Conservation (phyloP, 768 basidiomycete genomes). For the Lactarius pseudohatsudake region DNA sequence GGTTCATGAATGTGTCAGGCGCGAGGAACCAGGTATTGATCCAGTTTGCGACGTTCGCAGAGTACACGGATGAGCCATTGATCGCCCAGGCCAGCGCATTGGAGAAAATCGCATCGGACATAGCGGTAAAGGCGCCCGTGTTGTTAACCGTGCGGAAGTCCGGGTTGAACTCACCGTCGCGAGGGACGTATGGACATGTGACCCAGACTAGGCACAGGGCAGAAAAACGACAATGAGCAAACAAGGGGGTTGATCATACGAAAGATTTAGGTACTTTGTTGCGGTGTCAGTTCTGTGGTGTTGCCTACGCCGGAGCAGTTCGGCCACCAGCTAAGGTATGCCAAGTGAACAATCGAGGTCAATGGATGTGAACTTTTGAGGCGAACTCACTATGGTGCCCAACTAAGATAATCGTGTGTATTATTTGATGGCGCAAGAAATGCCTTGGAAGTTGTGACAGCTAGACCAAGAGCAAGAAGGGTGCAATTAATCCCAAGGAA, state of each 20-base stretch:
- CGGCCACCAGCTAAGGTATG: slow-evolving; percentile 30
- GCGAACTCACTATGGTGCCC: slow-evolving; percentile 27
- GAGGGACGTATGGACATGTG: slow-evolving; percentile 34
- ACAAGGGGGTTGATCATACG: not conserved
- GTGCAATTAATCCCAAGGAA: not conserved
- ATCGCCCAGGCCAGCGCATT: slow-evolving; percentile 37
- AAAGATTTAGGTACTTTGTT: slow-evolving; percentile 30
- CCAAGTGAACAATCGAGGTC: not conserved
- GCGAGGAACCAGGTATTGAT: slow-evolving; percentile 39
- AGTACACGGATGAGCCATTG: slow-evolving; percentile 33
- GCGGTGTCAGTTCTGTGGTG: slow-evolving; percentile 33
- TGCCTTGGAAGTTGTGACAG: slow-evolving; percentile 31
- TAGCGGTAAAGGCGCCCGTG: slow-evolving; percentile 32
- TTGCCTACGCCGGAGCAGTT: slow-evolving; percentile 36
- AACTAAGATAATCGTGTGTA: slow-evolving; percentile 28
- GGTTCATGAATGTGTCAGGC: slow-evolving; percentile 37
- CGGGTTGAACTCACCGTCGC: slow-evolving; percentile 39
- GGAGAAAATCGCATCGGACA: slow-evolving; percentile 37
- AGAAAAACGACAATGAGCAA: not conserved
- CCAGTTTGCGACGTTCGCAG: slow-evolving; percentile 30
- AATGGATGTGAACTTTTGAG: not conserved
- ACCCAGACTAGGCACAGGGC: slow-evolving; percentile 27
- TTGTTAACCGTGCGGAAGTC: slow-evolving; percentile 35
- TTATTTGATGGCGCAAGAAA: slow-evolving; percentile 12
- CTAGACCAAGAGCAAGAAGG: not conserved